A percentile compares a stretch with the other conserved stretches of the same genome.
Conservation (phyloP, 1,284 basidiomycete species). For the Trichosporon sp. region DNA sequence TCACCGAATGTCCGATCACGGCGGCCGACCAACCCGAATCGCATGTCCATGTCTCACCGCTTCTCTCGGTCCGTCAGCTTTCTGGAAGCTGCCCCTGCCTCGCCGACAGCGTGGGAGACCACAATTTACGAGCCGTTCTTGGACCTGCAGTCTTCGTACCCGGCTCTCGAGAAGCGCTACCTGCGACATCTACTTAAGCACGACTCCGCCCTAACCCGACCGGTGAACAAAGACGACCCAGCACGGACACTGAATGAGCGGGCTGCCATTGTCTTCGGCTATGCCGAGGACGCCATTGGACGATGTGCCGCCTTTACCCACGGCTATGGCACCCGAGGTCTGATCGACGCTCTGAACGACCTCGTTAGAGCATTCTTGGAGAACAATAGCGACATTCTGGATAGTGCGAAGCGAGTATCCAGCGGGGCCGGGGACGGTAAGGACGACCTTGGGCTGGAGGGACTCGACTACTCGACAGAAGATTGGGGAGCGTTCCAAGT, state of each 20-base stretch:
- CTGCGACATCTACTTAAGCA: slow-evolving; percentile 57
- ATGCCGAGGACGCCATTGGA: slow-evolving; percentile 70
- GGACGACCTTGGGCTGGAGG: slow-evolving; percentile 40
- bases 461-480: slow-evolving; percentile 68
- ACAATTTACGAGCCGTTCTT: slow-evolving; percentile 86
- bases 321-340: slow-evolving; percentile 69
- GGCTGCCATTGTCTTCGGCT: slow-evolving; percentile 62
- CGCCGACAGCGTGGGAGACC: slow-evolving; percentile 62
- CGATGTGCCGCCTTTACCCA: slow-evolving; percentile 76
- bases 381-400: slow-evolving; percentile 51
- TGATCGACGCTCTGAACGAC: slow-evolving; percentile 66
- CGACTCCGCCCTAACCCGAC: slow-evolving; percentile 48
- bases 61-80: slow-evolving; percentile 31
- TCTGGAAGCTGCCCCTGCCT: slow-evolving; percentile 8
- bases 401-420: slow-evolving; percentile 5
- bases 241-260: slow-evolving; percentile 66
- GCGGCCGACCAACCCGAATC: slow-evolving; percentile 4
- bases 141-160: slow-evolving; percentile 78
- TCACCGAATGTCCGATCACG: slow-evolving; percentile 2
- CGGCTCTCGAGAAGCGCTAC: slow-evolving; percentile 63
- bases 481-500: slow-evolving; percentile 82
- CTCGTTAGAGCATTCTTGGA: slow-evolving; percentile 65
- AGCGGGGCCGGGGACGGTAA: slow-evolving; percentile 7
- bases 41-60: slow-evolving; percentile 28
- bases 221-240: slow-evolving; percentile 51